Conservation (phyloP, 78 protist genomes). For the Fonticula alba region DNA sequence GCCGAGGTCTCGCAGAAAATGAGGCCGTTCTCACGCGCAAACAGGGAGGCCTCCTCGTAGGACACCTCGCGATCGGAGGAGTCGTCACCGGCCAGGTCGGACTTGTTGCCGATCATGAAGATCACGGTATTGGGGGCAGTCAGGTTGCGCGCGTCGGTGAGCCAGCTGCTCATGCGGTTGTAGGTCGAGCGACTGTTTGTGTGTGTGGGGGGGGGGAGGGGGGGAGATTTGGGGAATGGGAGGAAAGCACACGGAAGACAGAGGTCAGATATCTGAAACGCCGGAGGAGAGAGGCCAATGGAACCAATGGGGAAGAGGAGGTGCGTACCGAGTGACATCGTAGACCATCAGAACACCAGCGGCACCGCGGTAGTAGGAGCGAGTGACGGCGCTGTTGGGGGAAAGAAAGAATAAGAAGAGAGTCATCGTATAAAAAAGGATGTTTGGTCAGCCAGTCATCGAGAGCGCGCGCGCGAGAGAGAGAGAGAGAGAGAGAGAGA, state of each 20-base stretch:
- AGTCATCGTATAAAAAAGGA: too few species aligned
- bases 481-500: too few species aligned
- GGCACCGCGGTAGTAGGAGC: constrained; percentile 76
- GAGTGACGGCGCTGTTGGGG: constrained; percentile 56
- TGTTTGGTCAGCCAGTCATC: too few species aligned
- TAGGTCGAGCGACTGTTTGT: constrained; percentile 61
- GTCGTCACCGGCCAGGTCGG: constrained; percentile 55
- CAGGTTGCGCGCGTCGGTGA: constrained; percentile 47
- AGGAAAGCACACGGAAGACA: neutral
- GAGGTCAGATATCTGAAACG: neutral
- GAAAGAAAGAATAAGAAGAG: neutral
- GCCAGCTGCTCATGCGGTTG: constrained; percentile 67
- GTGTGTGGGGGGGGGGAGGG: constrained; percentile 11
- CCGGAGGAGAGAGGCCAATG: neutral
- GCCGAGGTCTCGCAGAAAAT: constrained; percentile 29
- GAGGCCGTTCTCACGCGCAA: constrained; percentile 50
- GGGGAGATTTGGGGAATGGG: neutral
- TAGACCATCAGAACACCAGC: constrained; percentile 79
- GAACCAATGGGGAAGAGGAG: neutral
- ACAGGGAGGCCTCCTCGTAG: constrained; percentile 49
- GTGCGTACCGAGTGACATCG: constrained; percentile 48
- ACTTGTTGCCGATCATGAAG: constrained; percentile 79
- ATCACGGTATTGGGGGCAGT: constrained; percentile 41
- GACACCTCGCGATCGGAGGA: constrained; percentile 32
- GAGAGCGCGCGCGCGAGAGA: neutral